A percentile compares a stretch with the other conserved stretches of the same genome.
These are phyloP conservation scores for Helicostylum pulchrum DNA, from an alignment of 192 early-diverging fungal species.

Conservation along the genomic window DNA sequence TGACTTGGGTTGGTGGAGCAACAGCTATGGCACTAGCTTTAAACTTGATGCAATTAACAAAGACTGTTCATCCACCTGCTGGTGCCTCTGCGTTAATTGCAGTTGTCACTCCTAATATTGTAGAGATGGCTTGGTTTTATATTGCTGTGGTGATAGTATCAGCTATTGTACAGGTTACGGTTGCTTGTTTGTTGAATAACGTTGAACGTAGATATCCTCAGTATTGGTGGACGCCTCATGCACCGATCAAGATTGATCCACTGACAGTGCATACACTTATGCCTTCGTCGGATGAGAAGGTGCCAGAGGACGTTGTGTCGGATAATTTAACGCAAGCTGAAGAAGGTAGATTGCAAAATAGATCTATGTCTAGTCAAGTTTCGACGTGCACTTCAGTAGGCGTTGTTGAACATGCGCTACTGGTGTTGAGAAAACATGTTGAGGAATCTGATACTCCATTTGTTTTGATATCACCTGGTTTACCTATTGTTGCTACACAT, in stretches of 20 bases:
- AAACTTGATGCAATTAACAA: constrained; percentile 50
- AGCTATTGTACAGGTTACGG: constrained; percentile 37
- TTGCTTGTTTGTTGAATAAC: constrained; percentile 52
- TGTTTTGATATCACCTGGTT: constrained; percentile 4
- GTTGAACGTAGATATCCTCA: constrained; percentile 48
- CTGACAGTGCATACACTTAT: not conserved
- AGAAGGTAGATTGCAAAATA: not conserved
- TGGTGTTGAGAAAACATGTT: not conserved
- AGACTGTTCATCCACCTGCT: constrained; percentile 53
- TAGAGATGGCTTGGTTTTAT: constrained; percentile 46
- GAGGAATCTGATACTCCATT: not conserved
- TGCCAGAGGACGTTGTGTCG: not conserved
- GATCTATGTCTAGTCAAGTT: not conserved
- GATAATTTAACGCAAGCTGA: not conserved
- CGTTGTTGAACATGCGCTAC: not conserved
- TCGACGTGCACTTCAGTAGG: not conserved
- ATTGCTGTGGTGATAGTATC: constrained; percentile 44
- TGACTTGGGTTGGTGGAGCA: constrained; percentile 52
- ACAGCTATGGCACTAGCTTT: constrained; percentile 46
- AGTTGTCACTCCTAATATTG: constrained; percentile 36
- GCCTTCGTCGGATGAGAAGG: not conserved
- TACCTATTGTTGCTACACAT: not conserved
- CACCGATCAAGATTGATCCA: not conserved
- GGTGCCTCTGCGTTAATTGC: constrained; percentile 54
- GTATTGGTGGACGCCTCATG: constrained; percentile 49